Conservation (phyloP, 495 filamentous ascomycete genomes). For the Penicillium steckii region DNA sequence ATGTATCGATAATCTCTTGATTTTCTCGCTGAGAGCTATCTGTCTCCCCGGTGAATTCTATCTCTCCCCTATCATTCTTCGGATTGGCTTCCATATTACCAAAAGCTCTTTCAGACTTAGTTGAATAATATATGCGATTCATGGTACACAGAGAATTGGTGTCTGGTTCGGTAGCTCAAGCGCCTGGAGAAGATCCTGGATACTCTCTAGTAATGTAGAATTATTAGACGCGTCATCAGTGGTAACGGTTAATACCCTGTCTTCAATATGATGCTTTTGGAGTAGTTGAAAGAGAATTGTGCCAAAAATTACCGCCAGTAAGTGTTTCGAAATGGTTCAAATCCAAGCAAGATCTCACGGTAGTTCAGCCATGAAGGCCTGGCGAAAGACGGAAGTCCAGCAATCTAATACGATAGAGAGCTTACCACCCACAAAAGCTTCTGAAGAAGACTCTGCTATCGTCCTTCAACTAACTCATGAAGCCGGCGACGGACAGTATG, state of each 20-base stretch:
- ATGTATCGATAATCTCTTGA: slow-evolving; percentile 7
- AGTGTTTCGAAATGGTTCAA: slow-evolving; percentile 8
- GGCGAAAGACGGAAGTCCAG: slow-evolving; percentile 11
- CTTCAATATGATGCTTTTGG: slow-evolving; percentile 6
- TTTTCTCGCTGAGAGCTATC: background rate
- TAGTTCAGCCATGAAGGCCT: slow-evolving; percentile 12
- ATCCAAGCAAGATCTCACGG: slow-evolving; percentile 10
- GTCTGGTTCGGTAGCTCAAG: slow-evolving; percentile 4
- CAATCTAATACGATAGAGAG: slow-evolving; percentile 11
- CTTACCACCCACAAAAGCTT: no score
- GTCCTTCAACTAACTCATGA: no score
- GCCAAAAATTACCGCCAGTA: slow-evolving; percentile 7
- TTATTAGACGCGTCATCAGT: slow-evolving; percentile 14
- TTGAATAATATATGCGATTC: slow-evolving; percentile 13
- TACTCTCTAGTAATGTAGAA: slow-evolving; percentile 4
- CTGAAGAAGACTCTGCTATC: no score
- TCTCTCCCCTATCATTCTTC: slow-evolving; percentile 8
- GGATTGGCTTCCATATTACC: slow-evolving; percentile 3
- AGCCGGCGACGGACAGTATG: no score
- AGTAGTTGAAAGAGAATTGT: slow-evolving; percentile 5
- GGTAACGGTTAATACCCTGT: slow-evolving; percentile 8
- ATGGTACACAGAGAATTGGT: slow-evolving; percentile 9
- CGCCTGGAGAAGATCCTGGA: no score
- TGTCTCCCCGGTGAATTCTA: slow-evolving; percentile 8
- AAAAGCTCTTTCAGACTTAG: slow-evolving; percentile 17